Conservation (phyloP, 441 rosid species). For the Corymbia citriodora region DNA sequence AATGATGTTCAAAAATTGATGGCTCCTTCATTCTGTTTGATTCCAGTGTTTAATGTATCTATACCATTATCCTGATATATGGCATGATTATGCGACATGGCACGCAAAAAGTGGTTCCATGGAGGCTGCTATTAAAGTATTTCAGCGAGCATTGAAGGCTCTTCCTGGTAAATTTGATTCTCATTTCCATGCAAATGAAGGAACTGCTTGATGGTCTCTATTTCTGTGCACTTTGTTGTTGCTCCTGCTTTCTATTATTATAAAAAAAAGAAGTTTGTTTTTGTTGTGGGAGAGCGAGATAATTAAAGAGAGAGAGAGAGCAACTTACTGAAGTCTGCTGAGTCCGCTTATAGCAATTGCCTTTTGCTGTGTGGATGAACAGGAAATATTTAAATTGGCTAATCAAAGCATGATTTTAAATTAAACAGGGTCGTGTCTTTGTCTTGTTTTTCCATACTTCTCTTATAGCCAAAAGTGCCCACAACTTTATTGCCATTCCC, state of each 20-base stretch:
- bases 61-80: conserved; percentile 90
- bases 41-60: conserved; percentile 89
- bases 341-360: not conserved
- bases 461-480: not conserved
- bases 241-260: not conserved
- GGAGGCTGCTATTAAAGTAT: conserved; percentile 90
- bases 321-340: not conserved
- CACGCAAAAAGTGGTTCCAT: conserved; percentile 78
- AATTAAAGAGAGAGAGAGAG: not conserved
- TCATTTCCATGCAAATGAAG: conserved; percentile 1
- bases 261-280: not conserved
- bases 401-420: not conserved
- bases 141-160: conserved; percentile 93
- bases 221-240: not conserved
- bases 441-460: not conserved
- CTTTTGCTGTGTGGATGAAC: not conserved
- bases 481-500: not conserved
- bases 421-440: not conserved
- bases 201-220: not conserved
- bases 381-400: not conserved
- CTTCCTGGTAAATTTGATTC: conserved; percentile 59
- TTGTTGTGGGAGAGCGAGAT: not conserved
- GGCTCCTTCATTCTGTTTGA: conserved; percentile 16
- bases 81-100: conserved; percentile 98
- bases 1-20: not conserved